These are phyloP conservation scores for Coniochaeta ligniaria DNA, from an alignment of 2,329 filamentous ascomycete genomes.

Conservation along the genomic window DNA sequence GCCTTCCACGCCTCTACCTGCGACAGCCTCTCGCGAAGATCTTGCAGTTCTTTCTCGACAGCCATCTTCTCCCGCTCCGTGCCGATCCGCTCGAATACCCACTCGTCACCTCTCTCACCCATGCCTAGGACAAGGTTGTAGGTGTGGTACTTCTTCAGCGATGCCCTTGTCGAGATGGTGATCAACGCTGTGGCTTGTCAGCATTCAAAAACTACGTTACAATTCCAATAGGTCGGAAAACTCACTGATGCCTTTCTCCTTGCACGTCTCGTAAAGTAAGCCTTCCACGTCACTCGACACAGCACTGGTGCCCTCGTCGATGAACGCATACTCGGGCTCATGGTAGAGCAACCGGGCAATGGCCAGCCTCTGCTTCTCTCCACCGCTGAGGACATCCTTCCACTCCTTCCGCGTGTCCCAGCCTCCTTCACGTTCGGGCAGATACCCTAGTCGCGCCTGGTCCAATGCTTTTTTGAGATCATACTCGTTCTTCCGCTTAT, in stretches of 20 bases:
- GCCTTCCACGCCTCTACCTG: conserved; percentile 81
- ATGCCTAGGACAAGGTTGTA: conserved; percentile 81
- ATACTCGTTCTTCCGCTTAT: conserved; percentile 67
- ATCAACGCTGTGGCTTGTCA: conserved; percentile 61
- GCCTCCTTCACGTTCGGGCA: conserved; percentile 86
- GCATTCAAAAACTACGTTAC: neutral
- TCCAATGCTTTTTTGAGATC: conserved; percentile 75
- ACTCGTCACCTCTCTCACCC: conserved; percentile 75
- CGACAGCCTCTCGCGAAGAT: conserved; percentile 70
- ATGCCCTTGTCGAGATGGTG: conserved; percentile 90
- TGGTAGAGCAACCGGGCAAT: conserved; percentile 90
- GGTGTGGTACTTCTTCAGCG: conserved; percentile 91
- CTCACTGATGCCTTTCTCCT: conserved; percentile 88
- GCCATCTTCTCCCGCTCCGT: conserved; percentile 89
- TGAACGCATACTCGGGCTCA: conserved; percentile 86
- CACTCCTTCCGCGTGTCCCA: conserved; percentile 97
- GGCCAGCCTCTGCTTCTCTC: conserved; percentile 93
- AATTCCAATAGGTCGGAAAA: conserved; percentile 15
- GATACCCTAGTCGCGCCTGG: conserved; percentile 77
- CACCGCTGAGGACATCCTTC: conserved; percentile 96
- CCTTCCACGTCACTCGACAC: conserved; percentile 94
- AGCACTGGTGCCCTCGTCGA: conserved; percentile 92
- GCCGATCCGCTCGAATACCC: conserved; percentile 90
- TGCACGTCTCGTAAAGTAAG: conserved; percentile 84
- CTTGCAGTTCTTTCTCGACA: conserved; percentile 83